Conservation (phyloP, 257 asterid genomes). For the Capsicum baccatum region DNA sequence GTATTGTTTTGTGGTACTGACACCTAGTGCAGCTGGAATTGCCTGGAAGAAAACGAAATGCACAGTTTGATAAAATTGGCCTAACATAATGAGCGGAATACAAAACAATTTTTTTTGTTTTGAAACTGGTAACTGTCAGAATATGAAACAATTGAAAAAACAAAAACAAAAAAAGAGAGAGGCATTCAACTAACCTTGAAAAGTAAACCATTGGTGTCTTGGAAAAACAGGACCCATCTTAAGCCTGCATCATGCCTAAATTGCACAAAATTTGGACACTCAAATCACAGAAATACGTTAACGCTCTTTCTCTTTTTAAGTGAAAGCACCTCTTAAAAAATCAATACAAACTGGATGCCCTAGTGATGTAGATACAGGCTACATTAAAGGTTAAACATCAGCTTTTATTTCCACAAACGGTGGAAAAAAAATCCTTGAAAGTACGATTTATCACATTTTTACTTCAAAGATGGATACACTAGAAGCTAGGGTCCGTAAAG, state of each 20-base stretch:
- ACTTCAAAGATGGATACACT: conserved; percentile 15
- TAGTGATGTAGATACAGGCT: neutral
- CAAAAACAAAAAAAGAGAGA: conserved; percentile 23
- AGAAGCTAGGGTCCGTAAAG: conserved; percentile 6
- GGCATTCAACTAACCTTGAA: conserved; percentile 67
- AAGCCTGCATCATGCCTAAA: conserved; percentile 81
- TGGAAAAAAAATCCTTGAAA: neutral
- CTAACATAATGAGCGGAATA: neutral
- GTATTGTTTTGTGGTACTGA: conserved; percentile 79
- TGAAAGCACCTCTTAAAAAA: neutral
- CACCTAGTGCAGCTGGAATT: conserved; percentile 93
- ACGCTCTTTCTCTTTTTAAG: neutral
- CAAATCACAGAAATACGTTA: neutral
- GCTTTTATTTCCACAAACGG: neutral
- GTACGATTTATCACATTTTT: neutral
- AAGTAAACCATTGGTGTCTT: conserved; percentile 97
- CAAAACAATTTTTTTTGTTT: neutral
- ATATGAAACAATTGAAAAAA: neutral
- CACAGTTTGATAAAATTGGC: conserved; percentile 16
- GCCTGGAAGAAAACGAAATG: conserved; percentile 56
- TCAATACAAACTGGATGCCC: neutral
- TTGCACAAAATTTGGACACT: conserved; percentile 26
- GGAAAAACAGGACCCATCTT: conserved; percentile 95
- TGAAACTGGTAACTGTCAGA: neutral
- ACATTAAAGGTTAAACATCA: neutral